Base-by-base conservation (phyloP, 805 yeast species). In the Lipomyces sp. region DNA sequence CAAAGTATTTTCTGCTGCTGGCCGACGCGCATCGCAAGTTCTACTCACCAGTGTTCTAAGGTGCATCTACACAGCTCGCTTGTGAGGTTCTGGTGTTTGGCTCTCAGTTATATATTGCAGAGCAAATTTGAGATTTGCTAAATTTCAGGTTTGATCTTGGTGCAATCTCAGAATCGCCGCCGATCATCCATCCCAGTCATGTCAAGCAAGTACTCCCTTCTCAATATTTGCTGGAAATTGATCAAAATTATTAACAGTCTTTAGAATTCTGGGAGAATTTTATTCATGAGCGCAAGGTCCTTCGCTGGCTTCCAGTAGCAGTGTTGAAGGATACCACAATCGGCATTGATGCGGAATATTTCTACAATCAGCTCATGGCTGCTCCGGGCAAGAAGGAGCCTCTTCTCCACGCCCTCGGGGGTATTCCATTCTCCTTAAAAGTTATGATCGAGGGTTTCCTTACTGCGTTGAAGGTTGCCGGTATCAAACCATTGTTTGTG, bases 291-390 rank as follows among this genome's bases (percentile, higher is more conserved):
- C 77, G 83, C 53, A 78, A 82, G 51, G 68, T 84, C 39, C 82
- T 81, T 42, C 73, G 76, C 43, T 73, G 81, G 18, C 70, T 78
- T 56, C 82, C 91, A 13, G 72, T 87, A 60, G 84, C 83, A 33
- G 70, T 80, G 2, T 71, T 88, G 50, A 78, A 74, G 49, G 81
- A 82, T 61, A 77, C 90, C 24, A 78, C 83, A 14, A 70, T 88
- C 45, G 96, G 95, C 49, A 84, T 88, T 39, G 96, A 89, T 65
- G 93, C 83, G 13, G 85, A 80, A 58, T 89, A 87, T 64, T 89
- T 87, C 62, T 67, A 87, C 34, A 72, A 84, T 23, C 70, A 86
- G 46, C 72, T 84, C 38, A 68, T 84, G 53, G 62, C 49, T 13
- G 45, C 55, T 1, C 72, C 82, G 4, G 72, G 72, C 58, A 81